Conservation (phyloP, 1,139 yeast genomes). For the Wickerhamomyces sp. region DNA sequence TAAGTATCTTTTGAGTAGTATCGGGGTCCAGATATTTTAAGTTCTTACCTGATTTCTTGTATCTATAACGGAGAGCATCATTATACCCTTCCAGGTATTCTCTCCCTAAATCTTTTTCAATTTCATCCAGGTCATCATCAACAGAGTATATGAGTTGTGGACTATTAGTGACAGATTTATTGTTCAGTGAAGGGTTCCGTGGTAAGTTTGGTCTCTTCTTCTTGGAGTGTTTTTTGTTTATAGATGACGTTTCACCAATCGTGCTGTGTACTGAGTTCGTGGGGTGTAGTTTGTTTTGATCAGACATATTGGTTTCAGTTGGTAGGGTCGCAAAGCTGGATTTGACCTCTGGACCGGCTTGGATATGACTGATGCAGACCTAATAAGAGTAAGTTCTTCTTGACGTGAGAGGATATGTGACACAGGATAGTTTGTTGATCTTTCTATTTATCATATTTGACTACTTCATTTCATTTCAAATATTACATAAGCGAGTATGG, state of each 20-base stretch:
- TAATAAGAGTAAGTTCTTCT: too few species aligned
- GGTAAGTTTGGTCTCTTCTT: conserved; percentile 21
- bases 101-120: conserved; percentile 52
- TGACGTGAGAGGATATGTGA: too few species aligned
- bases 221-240: conserved; percentile 5
- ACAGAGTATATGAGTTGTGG: conserved; percentile 51
- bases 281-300: not conserved
- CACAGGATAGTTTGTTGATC: not conserved
- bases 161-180: conserved; percentile 9
- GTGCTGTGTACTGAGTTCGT: not conserved
- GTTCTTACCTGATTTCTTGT: conserved; percentile 21
- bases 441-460: not conserved
- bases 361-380: too few species aligned
- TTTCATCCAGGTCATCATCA: conserved; percentile 69
- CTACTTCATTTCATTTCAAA: not conserved
- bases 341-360: too few species aligned
- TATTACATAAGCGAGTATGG: too few species aligned
- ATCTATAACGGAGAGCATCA: conserved; percentile 54
- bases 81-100: conserved; percentile 69
- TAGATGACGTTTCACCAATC: not conserved
- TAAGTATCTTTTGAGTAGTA: conserved; percentile 12
- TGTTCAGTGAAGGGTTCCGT: conserved; percentile 15
- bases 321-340: too few species aligned
- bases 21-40: conserved; percentile 10
- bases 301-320: not conserved